These are phyloP conservation scores for Ustulina deusta DNA, from an alignment of 2,329 filamentous ascomycete species.

Conservation along the genomic window DNA sequence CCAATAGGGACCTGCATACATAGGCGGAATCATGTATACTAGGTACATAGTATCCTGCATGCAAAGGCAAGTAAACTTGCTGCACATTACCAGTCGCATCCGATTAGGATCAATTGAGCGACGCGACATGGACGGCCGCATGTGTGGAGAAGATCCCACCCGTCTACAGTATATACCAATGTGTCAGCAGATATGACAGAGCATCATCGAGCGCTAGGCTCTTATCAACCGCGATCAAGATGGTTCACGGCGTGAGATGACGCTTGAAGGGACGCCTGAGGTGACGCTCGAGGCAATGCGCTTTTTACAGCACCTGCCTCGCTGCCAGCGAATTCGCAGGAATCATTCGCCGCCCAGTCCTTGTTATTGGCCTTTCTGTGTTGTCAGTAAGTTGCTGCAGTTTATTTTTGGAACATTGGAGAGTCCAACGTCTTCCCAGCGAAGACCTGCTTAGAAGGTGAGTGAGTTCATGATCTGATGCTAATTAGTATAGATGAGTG, in stretches of 20 bases:
- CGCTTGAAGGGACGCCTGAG: slow-evolving; percentile 23
- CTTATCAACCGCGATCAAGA: slow-evolving; percentile 5
- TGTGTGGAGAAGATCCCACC: slow-evolving; percentile 8
- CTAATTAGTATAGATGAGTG: slow-evolving; percentile 1
- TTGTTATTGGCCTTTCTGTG: not conserved
- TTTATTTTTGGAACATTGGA: not conserved
- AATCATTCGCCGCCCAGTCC: not conserved
- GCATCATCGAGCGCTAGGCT: slow-evolving; percentile 30
- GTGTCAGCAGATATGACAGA: slow-evolving; percentile 23
- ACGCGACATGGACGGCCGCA: not conserved
- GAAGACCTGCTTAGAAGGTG: slow-evolving; percentile 8
- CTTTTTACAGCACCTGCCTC: not conserved
- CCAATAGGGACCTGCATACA: not conserved
- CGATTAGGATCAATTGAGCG: slow-evolving; percentile 11
- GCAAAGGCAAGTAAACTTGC: not conserved
- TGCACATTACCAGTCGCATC: not conserved
- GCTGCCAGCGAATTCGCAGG: not conserved
- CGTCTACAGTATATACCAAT: not conserved
- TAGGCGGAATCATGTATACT: not conserved
- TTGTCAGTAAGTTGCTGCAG: not conserved
- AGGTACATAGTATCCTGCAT: not conserved
- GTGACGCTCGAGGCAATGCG: not conserved
- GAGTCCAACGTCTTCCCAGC: too few species aligned
- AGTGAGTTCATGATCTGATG: slow-evolving; percentile 16
- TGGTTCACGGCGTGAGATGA: slow-evolving; percentile 27